Base-by-base conservation (phyloP, 169 alveolate genomes). In the Plasmodium adleri region DNA sequence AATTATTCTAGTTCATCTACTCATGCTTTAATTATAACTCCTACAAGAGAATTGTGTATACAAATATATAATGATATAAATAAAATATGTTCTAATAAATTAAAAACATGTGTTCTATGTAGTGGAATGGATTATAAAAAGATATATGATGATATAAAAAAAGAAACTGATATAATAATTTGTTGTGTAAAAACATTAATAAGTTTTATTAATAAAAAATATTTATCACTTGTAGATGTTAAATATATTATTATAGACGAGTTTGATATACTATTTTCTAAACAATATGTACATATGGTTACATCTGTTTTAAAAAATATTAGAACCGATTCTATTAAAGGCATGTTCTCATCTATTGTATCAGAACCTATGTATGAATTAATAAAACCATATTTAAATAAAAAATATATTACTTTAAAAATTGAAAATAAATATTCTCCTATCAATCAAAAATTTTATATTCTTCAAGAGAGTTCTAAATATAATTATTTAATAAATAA, bases 1-100 rank as follows among this genome's bases (percentile, higher is more conserved):
- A 54, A 24, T 13, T 28, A 63, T 49, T 24, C 28, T 2, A 62
- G 20, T 10, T 13, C 71, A 5, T 49, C 68, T 26, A 15, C 93
- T 20, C 78, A 76, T 49, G 93, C 91, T 15, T 75, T 96, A 43
- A 93, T 96, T 26, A 72, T 96, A 28, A 95, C 98, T 2, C 98
- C 98, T n/a, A 96, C 98, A 6, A 74, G 98, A 28, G 98, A 96
- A 73, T 87, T 96, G 74, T 97, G 97, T 78, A 92, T 95, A 70
- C 98, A 96, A 86, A 96, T 96, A 32, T 88, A 66, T 50, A 89
- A 83, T n/a, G 96, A 95, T 78, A 83, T 83, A 28, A 68, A 83
- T 32, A 83, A 56, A 32, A 60, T 83, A 60, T 68, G 74, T 13
- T 20, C 58, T 52, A 58, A 68, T 13, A 83, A 67, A 83, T 28